A percentile compares a stretch with the other conserved stretches of the same genome.
Evolutionary conservation across 768 basidiomycete genomes (phyloP).

Genomic region (Asterophora parasitica): DNA sequence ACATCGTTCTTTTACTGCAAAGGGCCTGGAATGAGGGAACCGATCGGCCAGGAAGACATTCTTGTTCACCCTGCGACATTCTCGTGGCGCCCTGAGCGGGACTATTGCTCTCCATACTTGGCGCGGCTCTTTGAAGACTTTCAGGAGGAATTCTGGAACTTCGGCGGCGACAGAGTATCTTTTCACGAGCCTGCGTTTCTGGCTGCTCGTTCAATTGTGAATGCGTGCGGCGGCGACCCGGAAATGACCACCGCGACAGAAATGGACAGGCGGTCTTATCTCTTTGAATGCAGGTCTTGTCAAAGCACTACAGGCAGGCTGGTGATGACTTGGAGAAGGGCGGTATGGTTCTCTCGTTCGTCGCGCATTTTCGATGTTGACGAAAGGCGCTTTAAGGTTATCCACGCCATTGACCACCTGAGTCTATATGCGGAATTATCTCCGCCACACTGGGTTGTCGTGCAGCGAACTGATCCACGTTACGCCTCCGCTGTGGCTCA

Average conservation of each 20-base stretch:
- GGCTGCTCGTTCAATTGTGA: constrained; percentile 15
- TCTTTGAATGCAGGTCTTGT: constrained; percentile 24
- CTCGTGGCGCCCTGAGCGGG: constrained; percentile 9
- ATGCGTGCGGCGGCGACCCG: constrained; percentile 20
- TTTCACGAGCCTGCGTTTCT: constrained; percentile 18
- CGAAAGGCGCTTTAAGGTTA: constrained; percentile 10
- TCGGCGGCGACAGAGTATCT: constrained; percentile 13
- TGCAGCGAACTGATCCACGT: constrained; percentile 12
- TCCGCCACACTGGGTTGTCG: constrained; percentile 8
- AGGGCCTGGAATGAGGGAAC: constrained; percentile 13
- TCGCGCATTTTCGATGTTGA: constrained; percentile 26
- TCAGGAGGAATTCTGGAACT: constrained; percentile 21
- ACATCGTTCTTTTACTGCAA: constrained; percentile 21
- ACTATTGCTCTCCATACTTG: constrained; percentile 6
- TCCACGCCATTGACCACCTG: constrained; percentile 15
- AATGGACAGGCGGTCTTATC: constrained; percentile 21
- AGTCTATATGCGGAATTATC: constrained; percentile 1
- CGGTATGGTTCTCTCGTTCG: constrained; percentile 32
- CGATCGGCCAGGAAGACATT: constrained; percentile 17
- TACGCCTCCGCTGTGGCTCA: constrained; percentile 11
- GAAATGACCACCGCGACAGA: constrained; percentile 17
- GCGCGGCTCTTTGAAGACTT: constrained; percentile 20
- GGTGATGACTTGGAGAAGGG: constrained; percentile 22
- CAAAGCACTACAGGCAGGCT: constrained; percentile 13
- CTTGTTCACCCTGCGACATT: constrained; percentile 15